A percentile compares a stretch with the other conserved stretches of the same genome.
Evolutionary conservation across 139 green algal genomes (phyloP).

Genomic region (Haematococcus lacustris): DNA sequence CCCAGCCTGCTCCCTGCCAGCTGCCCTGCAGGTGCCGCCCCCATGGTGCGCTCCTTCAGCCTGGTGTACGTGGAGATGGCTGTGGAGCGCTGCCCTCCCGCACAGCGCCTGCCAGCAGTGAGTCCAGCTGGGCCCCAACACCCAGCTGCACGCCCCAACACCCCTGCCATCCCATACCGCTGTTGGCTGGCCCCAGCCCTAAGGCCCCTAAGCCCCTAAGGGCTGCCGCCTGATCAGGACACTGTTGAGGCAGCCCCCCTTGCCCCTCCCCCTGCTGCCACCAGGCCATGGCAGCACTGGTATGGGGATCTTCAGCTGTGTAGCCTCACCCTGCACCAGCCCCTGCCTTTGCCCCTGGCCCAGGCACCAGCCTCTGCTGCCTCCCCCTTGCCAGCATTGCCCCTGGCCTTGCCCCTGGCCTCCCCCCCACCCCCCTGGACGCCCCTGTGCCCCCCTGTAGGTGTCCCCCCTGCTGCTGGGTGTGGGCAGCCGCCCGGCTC

Average conservation of each 20-base stretch:
- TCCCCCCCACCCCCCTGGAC: too few species aligned
- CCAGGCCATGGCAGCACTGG: not conserved
- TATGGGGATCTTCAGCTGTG: too few species aligned
- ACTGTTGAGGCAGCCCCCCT: not conserved
- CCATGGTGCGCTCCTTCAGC: conserved; percentile 68
- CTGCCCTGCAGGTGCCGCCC: too few species aligned
- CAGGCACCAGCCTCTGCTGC: too few species aligned
- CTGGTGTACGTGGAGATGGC: conserved; percentile 81
- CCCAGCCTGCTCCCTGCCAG: too few species aligned
- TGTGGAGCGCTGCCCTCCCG: conserved; percentile 34
- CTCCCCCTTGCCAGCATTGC: not conserved
- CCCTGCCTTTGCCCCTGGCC: too few species aligned
- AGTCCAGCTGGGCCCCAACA: not conserved
- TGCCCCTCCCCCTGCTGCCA: not conserved
- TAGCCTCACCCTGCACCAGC: too few species aligned
- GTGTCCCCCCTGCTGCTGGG: conserved; percentile 44
- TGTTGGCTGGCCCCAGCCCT: not conserved
- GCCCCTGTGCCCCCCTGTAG: conserved; percentile 23
- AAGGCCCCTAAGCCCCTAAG: too few species aligned
- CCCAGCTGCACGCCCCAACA: too few species aligned
- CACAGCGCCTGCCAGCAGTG: conserved; percentile 34
- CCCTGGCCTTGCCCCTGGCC: not conserved
- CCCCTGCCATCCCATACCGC: too few species aligned
- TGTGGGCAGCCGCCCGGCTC: conserved; percentile 21
- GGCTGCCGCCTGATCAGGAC: not conserved